These are phyloP conservation scores for Neobulgaria alba DNA, from an alignment of 2,329 filamentous ascomycete genomes.

Conservation along the genomic window DNA sequence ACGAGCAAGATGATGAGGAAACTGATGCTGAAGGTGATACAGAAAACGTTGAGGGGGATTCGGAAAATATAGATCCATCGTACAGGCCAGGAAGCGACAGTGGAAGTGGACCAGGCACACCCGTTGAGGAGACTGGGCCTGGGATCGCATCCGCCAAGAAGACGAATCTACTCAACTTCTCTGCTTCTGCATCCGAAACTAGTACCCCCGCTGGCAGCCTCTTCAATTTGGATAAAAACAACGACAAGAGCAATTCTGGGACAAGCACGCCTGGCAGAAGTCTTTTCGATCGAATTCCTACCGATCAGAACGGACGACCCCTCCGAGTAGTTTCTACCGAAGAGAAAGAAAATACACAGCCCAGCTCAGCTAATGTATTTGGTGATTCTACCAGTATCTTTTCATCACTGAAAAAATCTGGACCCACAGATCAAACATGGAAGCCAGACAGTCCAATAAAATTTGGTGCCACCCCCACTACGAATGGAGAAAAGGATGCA, in stretches of 20 bases:
- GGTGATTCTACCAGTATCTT: constrained; percentile 15
- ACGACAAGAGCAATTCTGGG: constrained; percentile 27
- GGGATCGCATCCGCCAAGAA: constrained; percentile 24
- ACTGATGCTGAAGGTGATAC: constrained; percentile 19
- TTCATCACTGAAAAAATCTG: constrained; percentile 12
- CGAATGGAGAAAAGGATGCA: constrained; percentile 3
- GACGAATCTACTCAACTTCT: constrained; percentile 5
- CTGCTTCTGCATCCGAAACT: constrained; percentile 9
- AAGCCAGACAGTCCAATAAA: constrained; percentile 40
- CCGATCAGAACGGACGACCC: constrained; percentile 38
- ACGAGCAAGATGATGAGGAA: constrained; percentile 4
- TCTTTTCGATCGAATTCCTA: constrained; percentile 27
- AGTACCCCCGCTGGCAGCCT: constrained; percentile 19
- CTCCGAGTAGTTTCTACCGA: constrained; percentile 31
- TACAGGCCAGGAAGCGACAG: constrained; percentile 17
- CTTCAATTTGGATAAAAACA: background rate
- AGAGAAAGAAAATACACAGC: constrained; percentile 28
- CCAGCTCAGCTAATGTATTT: constrained; percentile 19
- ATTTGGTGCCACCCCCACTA: constrained; percentile 22
- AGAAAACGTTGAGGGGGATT: background rate
- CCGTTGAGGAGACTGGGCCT: constrained; percentile 19
- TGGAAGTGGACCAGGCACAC: constrained; percentile 17
- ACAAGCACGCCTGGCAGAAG: constrained; percentile 24
- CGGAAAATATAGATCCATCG: constrained; percentile 4
- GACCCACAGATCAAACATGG: constrained; percentile 39